Conservation (phyloP, 306 rosid species). For the Fragaria ananassa region DNA sequence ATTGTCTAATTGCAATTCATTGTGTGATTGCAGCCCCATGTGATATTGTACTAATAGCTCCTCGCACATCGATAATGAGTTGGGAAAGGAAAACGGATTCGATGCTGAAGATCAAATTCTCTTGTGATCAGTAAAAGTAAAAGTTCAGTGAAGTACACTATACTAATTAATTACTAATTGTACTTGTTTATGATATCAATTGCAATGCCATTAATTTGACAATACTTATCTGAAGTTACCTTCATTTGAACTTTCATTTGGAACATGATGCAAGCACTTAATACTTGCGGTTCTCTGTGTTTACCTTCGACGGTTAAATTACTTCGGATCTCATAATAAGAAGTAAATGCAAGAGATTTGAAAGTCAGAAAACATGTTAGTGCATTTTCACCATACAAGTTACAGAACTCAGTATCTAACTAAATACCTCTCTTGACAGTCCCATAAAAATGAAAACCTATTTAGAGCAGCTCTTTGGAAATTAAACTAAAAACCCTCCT, state of each 20-base stretch:
- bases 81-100: neutral
- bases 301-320: too few relatives aligned
- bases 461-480: neutral
- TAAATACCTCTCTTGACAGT: neutral
- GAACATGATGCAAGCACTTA: neutral
- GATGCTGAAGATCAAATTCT: conserved; percentile 2
- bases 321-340: neutral
- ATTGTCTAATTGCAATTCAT: conserved; percentile 8
- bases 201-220: neutral
- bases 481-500: neutral
- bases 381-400: neutral
- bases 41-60: conserved; percentile 23
- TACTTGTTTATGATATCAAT: conserved; percentile 9
- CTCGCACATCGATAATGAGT: neutral
- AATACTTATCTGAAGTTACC: neutral
- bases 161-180: neutral
- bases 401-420: neutral
- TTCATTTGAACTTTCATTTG: neutral
- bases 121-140: neutral
- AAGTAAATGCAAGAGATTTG: neutral
- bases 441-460: neutral
- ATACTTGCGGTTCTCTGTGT: too few relatives aligned
- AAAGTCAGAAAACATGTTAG: neutral
- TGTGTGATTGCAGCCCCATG: conserved; percentile 29
- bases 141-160: neutral